A percentile compares a stretch with the other conserved stretches of the same genome.
Conservation (phyloP, 352 stramenopile species). For the Phytophthora syringae region DNA sequence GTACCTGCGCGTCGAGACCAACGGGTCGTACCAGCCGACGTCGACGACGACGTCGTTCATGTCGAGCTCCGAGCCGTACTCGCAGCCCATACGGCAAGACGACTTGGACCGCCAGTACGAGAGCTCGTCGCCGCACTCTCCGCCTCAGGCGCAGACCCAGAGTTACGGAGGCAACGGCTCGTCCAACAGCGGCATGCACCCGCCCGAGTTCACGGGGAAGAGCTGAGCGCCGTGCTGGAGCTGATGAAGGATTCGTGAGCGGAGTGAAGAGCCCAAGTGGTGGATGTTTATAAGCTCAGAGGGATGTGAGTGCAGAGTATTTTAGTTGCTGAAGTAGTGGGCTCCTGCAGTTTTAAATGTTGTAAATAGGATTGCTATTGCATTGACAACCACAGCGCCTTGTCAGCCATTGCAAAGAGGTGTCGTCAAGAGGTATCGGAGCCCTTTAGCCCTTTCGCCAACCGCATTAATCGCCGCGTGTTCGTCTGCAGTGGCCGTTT, state of each 20-base stretch:
- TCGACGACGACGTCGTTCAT: conserved; percentile 36
- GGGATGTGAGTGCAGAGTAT: conserved; percentile 20
- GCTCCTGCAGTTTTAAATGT: conserved; percentile 20
- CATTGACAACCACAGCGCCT: conserved; percentile 17
- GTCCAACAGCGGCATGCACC: conserved; percentile 22
- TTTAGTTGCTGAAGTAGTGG: conserved; percentile 25
- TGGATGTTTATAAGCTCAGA: conserved; percentile 36
- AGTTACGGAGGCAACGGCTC: conserved; percentile 31
- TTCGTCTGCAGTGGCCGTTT: conserved; percentile 18
- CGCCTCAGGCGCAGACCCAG: conserved; percentile 31
- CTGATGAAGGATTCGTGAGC: conserved; percentile 53
- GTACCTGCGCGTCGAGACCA: conserved; percentile 47
- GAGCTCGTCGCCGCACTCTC: conserved; percentile 36
- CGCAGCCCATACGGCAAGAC: conserved; percentile 40
- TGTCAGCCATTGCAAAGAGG: not conserved
- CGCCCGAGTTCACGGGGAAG: conserved; percentile 55
- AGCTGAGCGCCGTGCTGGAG: conserved; percentile 57
- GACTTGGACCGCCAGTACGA: conserved; percentile 42
- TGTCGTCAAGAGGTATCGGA: no score
- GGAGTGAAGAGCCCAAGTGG: not conserved
- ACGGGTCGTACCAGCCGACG: conserved; percentile 39
- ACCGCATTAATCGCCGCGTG: conserved; percentile 9
- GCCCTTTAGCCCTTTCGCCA: no score
- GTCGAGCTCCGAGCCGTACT: conserved; percentile 35
- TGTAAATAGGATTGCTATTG: conserved; percentile 38